Evolutionary conservation across 352 stramenopile genomes (phyloP).

Genomic region (Stramenopiles sp.): DNA sequence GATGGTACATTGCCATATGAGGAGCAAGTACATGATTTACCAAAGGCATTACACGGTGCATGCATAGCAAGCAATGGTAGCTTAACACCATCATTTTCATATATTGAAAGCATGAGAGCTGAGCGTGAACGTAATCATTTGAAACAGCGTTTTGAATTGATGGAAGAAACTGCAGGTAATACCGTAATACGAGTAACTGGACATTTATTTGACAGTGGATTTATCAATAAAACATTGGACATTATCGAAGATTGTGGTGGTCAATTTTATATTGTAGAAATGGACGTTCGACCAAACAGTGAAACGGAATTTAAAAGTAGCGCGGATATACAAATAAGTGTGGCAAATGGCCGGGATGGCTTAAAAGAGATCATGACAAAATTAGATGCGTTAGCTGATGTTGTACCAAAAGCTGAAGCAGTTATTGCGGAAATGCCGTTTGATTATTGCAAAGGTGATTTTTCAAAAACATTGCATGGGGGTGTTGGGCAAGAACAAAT

Average conservation of each 20-base stretch:
- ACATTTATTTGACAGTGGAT: constrained; percentile 81
- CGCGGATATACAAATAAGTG: too few species aligned
- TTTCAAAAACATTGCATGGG: constrained; percentile 43
- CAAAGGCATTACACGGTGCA: constrained; percentile 52
- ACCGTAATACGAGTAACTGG: constrained; percentile 57
- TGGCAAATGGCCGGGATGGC: constrained; percentile 29
- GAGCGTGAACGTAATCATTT: constrained; percentile 46
- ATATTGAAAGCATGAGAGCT: constrained; percentile 67
- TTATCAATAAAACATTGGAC: constrained; percentile 86
- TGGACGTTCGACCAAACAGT: constrained; percentile 51
- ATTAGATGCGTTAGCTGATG: constrained; percentile 46
- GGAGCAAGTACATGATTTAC: constrained; percentile 26
- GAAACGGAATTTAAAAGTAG: constrained; percentile 18
- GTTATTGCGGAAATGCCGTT: constrained; percentile 39
- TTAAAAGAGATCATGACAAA: constrained; percentile 60
- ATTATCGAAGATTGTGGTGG: constrained; percentile 64
- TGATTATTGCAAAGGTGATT: constrained; percentile 45
- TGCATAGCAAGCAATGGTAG: constrained; percentile 68
- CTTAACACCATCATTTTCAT: constrained; percentile 56
- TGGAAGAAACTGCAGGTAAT: constrained; percentile 43
- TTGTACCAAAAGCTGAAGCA: constrained; percentile 56
- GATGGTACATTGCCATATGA: constrained; percentile 28
- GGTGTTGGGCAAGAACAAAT: too few species aligned
- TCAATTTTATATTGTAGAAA: constrained; percentile 68
- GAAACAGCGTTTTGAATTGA: constrained; percentile 36